phyloP scores from a whole-genome alignment of 2,329 filamentous ascomycete species.

The Penicillium sp. region DNA sequence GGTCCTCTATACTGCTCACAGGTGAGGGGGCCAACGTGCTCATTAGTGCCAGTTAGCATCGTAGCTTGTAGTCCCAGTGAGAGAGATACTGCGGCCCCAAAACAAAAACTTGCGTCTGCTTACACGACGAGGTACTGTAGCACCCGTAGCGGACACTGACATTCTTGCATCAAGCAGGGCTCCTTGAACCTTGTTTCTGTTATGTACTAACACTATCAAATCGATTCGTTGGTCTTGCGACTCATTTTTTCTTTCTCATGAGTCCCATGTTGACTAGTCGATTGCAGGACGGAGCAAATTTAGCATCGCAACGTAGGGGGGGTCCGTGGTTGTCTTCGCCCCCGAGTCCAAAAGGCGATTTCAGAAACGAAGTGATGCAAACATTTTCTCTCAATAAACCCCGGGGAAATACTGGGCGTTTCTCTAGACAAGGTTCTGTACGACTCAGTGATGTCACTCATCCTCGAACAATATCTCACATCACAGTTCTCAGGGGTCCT shows the following conservation, averaged over 20 bases:
- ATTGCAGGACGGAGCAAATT: not conserved
- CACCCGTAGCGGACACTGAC: not conserved
- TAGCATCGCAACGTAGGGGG: not conserved
- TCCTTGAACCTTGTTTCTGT: not conserved
- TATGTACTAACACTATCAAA: not conserved
- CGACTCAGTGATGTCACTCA: not conserved
- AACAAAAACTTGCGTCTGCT: not conserved
- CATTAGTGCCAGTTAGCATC: not conserved
- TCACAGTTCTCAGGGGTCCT: too few species aligned
- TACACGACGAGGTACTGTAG: not conserved
- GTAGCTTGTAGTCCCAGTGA: not conserved
- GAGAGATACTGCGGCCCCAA: not conserved
- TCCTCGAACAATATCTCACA: not conserved
- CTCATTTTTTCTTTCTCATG: not conserved
- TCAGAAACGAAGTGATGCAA: not conserved
- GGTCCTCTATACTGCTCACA: too few species aligned
- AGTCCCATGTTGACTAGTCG: not conserved
- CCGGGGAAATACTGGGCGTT: not conserved
- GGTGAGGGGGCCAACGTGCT: not conserved
- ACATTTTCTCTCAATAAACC: not conserved
- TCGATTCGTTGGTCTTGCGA: not conserved
- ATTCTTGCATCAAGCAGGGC: not conserved
- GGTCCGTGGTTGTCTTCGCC: not conserved
- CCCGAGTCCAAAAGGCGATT: not conserved
- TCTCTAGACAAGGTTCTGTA: not conserved